Evolutionary conservation across 257 asterid species (phyloP), one percentile per base, ranked within the genome.

Genomic region (Fraxinus cuspidata): DNA sequence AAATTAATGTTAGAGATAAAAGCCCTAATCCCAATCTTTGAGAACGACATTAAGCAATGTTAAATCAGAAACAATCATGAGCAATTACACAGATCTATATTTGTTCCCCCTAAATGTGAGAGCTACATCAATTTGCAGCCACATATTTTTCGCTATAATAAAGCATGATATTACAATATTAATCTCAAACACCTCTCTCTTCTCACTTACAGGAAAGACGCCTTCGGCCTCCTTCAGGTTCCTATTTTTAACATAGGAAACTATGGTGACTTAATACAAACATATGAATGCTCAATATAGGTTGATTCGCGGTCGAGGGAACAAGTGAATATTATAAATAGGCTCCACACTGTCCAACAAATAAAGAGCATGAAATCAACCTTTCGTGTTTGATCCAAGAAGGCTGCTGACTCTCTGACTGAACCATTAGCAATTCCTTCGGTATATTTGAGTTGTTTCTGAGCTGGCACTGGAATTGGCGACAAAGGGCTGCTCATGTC

Each of bases 391-490:
- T 94, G 97, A 86, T 91, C 93, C 80, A 87, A 74, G 87, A 96
- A 92, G 38, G 94, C 90, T 18, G 91, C 89, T 3, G 97, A 88
- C 53, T 94, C 97, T 84, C 89, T 85, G 65, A 85, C 84, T 25
- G 98, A 89, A 27, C 90, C 92, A 84, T 89, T 96, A 49, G 92
- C 98, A 42, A 96, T 92, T 81, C 99, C 98, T 7, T 94, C 97
- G 13, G 98, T 90, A 80, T 92, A 96, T 79, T 94, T 94, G 77
- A 96, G 97, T 83, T 96, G 99, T 79, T 96, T 96, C 87, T 89
- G 99, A 49, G 98, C 98, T 77, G 98, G 97, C 38, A 94, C 92
- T 0, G 96, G 92, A 71, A 96, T 84, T 60, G 99, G 97, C 78
- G 97, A 96, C 68, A 90, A 66, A 16, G 96, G 97, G 53, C 92